A percentile compares a stretch with the other conserved stretches of the same genome.
These are phyloP conservation scores for Avena atlantica DNA, from an alignment of 176 grass and related monocot genomes.

Conservation along the genomic window DNA sequence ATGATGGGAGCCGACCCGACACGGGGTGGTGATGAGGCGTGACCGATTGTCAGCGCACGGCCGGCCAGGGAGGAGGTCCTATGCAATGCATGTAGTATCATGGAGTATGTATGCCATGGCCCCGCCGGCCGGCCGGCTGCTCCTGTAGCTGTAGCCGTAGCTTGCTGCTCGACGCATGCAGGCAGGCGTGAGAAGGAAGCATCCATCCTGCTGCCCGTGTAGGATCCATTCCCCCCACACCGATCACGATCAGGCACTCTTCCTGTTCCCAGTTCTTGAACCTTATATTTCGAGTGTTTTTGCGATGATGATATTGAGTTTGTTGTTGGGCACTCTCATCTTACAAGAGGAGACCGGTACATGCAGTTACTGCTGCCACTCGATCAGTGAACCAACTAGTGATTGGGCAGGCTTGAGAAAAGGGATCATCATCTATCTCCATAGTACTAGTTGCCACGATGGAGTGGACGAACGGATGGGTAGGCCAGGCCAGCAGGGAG, in stretches of 20 bases:
- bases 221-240: neutral
- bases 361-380: neutral
- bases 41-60: constrained; percentile 27
- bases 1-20: constrained; percentile 5
- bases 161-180: neutral
- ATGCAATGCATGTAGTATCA: neutral
- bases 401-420: constrained; percentile 2
- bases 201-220: neutral
- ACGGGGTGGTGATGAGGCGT: constrained; percentile 29
- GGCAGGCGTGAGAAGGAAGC: constrained; percentile 53
- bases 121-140: constrained; percentile 7
- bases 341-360: constrained; percentile 42
- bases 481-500: too few species aligned
- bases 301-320: neutral
- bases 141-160: constrained; percentile 13
- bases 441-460: too few species aligned
- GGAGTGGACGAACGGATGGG: too few species aligned
- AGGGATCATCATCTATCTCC: neutral
- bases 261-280: too few species aligned
- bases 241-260: neutral
- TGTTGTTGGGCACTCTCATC: neutral
- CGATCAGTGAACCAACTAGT: neutral
- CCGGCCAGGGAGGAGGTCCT: neutral
- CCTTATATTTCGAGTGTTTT: too few species aligned
- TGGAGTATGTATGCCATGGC: neutral